phyloP scores from a whole-genome alignment of 2,329 filamentous ascomycete species.

The Sclerotiophoma versabilis region DNA sequence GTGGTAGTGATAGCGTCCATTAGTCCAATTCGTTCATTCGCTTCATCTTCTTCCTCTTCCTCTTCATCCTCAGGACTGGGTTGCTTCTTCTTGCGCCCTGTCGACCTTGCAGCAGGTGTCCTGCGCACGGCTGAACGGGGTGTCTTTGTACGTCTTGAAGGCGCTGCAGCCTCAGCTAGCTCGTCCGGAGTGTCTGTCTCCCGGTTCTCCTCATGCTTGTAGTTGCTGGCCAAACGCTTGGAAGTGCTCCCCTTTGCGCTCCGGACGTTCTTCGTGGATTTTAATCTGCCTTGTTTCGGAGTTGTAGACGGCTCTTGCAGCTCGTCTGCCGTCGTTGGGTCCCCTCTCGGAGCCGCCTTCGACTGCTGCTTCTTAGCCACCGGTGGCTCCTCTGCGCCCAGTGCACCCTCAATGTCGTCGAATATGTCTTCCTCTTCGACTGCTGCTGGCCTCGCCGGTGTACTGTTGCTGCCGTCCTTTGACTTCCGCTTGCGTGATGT shows the following conservation, averaged over 20 bases:
- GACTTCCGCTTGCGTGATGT: constrained; percentile 13
- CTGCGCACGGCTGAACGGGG: constrained; percentile 23
- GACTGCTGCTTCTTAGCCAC: constrained; percentile 15
- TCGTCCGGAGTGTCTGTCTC: constrained; percentile 31
- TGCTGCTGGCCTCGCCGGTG: constrained; percentile 9
- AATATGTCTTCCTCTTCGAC: constrained; percentile 47
- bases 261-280: constrained; percentile 23
- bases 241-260: constrained; percentile 24
- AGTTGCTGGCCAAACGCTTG: constrained; percentile 19
- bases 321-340: constrained; percentile 17
- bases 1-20: constrained; percentile 20
- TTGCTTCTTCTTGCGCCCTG: constrained; percentile 21
- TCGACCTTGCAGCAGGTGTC: constrained; percentile 17
- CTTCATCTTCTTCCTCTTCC: constrained; percentile 23
- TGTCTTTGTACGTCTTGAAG: constrained; percentile 25
- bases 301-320: constrained; percentile 20
- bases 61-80: constrained; percentile 13
- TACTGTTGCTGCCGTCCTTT: constrained; percentile 22
- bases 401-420: constrained; percentile 54
- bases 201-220: constrained; percentile 8
- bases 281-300: constrained; percentile 29
- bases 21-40: constrained; percentile 1
- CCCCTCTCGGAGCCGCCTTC: constrained; percentile 13
- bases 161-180: constrained; percentile 20
- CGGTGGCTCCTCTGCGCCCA: constrained; percentile 35